Evolutionary conservation across 176 grass and related monocot species (phyloP).

Genomic region (Lolium perenne): DNA sequence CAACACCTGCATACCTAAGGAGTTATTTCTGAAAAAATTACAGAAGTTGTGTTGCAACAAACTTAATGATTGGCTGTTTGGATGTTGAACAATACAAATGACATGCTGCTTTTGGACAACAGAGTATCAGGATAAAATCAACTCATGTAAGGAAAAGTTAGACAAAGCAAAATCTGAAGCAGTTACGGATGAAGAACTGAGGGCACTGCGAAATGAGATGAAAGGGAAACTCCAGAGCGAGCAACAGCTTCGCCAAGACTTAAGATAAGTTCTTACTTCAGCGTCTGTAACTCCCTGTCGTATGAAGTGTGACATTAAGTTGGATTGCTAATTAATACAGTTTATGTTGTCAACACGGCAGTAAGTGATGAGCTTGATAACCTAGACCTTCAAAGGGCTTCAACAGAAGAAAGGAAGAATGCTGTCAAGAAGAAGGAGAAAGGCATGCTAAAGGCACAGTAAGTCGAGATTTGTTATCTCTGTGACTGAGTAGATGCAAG

Average conservation of each 20-base stretch:
- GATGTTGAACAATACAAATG: constrained; percentile 6
- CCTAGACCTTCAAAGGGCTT: constrained; percentile 58
- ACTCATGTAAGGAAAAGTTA: constrained; percentile 57
- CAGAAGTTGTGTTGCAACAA: not conserved
- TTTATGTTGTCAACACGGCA: constrained; percentile 52
- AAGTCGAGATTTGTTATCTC: constrained; percentile 33
- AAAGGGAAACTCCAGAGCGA: constrained; percentile 58
- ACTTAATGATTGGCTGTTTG: not conserved
- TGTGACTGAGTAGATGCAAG: not conserved
- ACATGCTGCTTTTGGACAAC: constrained; percentile 41
- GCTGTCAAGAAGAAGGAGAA: constrained; percentile 63
- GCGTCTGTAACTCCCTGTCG: not conserved
- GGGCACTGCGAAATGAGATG: constrained; percentile 50
- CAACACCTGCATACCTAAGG: not conserved
- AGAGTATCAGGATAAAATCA: constrained; percentile 65
- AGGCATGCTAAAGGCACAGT: constrained; percentile 57
- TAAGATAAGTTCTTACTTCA: constrained; percentile 73
- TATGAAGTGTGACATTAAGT: constrained; percentile 21
- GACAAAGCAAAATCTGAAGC: constrained; percentile 60
- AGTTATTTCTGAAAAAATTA: not conserved
- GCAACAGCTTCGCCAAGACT: constrained; percentile 57
- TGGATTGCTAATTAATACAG: constrained; percentile 24
- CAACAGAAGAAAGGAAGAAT: constrained; percentile 59
- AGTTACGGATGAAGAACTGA: constrained; percentile 60
- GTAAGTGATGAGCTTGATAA: constrained; percentile 57